Percentiles rank a stretch among this genome's conserved stretches.
Conservation (phyloP, 2,329 filamentous ascomycete species). For the Aspergillus candidus region DNA sequence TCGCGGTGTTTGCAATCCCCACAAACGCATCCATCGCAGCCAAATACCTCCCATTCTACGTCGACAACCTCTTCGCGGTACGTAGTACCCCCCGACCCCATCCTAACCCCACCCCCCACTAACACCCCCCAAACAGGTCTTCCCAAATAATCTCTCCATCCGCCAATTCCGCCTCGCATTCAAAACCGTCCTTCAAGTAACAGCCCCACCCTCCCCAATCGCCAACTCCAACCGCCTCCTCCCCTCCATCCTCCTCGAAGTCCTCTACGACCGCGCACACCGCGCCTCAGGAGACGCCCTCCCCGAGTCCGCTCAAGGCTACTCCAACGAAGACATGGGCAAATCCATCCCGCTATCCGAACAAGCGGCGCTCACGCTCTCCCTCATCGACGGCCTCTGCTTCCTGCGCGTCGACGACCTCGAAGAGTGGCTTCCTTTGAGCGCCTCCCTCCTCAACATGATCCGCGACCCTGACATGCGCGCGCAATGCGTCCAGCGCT, state of each 20-base stretch:
- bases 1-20: slow-evolving; percentile 74
- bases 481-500: slow-evolving; percentile 60
- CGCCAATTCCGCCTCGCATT: slow-evolving; percentile 86
- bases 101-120: neutral
- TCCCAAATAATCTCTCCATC: slow-evolving; percentile 69
- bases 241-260: slow-evolving; percentile 74
- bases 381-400: slow-evolving; percentile 72
- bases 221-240: slow-evolving; percentile 67
- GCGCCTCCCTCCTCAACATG: slow-evolving; percentile 60
- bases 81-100: slow-evolving; percentile 8
- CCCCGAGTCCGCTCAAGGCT: slow-evolving; percentile 33
- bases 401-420: slow-evolving; percentile 64
- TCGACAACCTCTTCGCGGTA: slow-evolving; percentile 67
- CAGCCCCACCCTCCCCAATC: slow-evolving; percentile 71
- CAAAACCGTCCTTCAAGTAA: slow-evolving; percentile 74
- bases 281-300: slow-evolving; percentile 49
- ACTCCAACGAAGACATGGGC: slow-evolving; percentile 28
- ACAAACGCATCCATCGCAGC: slow-evolving; percentile 67
- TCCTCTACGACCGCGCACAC: slow-evolving; percentile 61
- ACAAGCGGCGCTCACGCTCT: slow-evolving; percentile 68
- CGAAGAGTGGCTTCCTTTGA: slow-evolving; percentile 72
- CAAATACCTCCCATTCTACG: slow-evolving; percentile 72
- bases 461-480: slow-evolving; percentile 59
- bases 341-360: slow-evolving; percentile 52
- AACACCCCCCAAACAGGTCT: slow-evolving; percentile 45